Percentiles rank a stretch among this genome's conserved stretches.
Evolutionary conservation across 495 filamentous ascomycete species (phyloP).

Genomic region (Neurospora hispaniola): DNA sequence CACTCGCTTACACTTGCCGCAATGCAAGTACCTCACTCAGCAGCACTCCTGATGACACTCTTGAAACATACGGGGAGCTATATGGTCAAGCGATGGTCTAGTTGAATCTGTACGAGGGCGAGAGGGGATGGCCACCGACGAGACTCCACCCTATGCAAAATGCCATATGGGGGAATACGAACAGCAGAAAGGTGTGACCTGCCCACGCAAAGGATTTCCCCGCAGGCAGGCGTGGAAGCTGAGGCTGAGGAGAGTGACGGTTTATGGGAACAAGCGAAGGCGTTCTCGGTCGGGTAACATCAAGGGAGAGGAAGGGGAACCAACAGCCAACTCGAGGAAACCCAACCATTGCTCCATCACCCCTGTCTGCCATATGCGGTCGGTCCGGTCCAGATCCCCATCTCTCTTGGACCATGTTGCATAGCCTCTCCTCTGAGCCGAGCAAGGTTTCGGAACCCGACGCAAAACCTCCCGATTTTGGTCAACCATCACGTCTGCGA

Average conservation of each 20-base stretch:
- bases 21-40: not conserved
- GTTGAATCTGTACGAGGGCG: not conserved
- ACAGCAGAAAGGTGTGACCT: not conserved
- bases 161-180: not conserved
- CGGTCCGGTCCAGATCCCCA: not conserved
- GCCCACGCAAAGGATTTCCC: not conserved
- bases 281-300: not conserved
- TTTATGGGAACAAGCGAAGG: not conserved
- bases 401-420: not conserved
- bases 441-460: not conserved
- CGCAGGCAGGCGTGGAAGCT: not conserved
- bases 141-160: not conserved
- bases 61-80: not conserved
- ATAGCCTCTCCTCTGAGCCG: not conserved
- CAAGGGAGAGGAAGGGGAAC: not conserved
- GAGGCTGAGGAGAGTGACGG: not conserved
- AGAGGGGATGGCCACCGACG: no score
- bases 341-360: not conserved
- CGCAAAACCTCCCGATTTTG: not conserved
- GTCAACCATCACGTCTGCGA: not conserved
- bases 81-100: not conserved
- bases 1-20: not conserved
- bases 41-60: not conserved
- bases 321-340: not conserved
- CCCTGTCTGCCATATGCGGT: not conserved